Conservation (phyloP, 352 stramenopile genomes). For the Pythium vanterpoolii region DNA sequence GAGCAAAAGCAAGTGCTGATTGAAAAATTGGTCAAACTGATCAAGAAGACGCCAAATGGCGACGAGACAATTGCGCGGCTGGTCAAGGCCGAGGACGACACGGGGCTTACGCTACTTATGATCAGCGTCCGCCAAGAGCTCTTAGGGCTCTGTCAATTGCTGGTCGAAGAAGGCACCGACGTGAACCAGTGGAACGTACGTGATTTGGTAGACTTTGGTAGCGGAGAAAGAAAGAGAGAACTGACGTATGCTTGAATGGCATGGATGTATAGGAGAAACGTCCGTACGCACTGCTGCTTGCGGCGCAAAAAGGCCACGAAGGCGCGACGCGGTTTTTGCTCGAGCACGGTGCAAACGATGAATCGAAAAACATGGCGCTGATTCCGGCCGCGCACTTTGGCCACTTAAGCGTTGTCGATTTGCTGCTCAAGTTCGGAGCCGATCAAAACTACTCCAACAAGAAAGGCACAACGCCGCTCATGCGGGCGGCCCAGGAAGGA, state of each 20-base stretch:
- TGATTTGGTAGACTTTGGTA: conserved; percentile 1
- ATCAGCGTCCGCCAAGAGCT: conserved; percentile 68
- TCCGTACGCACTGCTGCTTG: conserved; percentile 75
- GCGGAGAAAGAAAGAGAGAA: background rate
- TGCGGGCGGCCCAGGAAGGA: conserved; percentile 84
- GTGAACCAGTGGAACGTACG: conserved; percentile 81
- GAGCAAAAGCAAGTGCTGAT: conserved; percentile 49
- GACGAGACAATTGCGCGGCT: conserved; percentile 48
- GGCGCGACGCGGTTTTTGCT: conserved; percentile 72
- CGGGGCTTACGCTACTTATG: conserved; percentile 83
- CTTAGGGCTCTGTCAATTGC: conserved; percentile 46
- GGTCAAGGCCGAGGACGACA: conserved; percentile 64
- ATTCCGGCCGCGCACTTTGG: conserved; percentile 85
- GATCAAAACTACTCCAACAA: conserved; percentile 85
- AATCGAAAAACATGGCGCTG: conserved; percentile 84
- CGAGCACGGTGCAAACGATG: conserved; percentile 58
- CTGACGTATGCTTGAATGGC: background rate
- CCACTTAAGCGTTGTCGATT: conserved; percentile 65
- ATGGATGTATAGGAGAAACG: conserved; percentile 53
- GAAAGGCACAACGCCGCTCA: conserved; percentile 84
- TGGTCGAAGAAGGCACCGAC: conserved; percentile 70
- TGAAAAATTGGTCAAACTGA: conserved; percentile 56
- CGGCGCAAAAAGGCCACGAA: conserved; percentile 75
- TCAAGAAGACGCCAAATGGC: conserved; percentile 47
- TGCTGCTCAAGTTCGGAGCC: conserved; percentile 65